Evolutionary conservation across 768 basidiomycete genomes (phyloP), one percentile per base, ranked within the genome.

Genomic region (Pisolithus orientalis): DNA sequence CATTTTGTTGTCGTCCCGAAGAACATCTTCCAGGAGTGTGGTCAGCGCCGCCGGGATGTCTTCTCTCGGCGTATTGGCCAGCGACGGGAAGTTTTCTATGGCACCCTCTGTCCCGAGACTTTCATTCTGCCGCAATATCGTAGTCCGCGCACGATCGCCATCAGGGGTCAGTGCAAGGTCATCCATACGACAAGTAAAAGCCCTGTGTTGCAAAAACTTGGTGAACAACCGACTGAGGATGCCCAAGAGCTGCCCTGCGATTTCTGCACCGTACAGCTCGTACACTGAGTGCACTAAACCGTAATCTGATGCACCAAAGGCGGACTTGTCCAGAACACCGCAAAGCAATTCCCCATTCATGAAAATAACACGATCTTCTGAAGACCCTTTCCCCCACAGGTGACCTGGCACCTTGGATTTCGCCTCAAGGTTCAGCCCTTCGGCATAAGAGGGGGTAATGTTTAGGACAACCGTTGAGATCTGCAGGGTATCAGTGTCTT

Each of bases 131-230:
- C 78, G 72, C 13, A 98, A 68, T 44, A 97, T 76, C 38, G 83
- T 75, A 44, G 75, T 71, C 57, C 96, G 80, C 52, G 76, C 76
- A 42, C 68, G 65, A 65, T 98, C 87, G 21, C 92, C 94, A 51
- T 84, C 80, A 0, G 82, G 78, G 6, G 94, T 97, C 46, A 99
- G 75, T 48, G 88, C 84, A 40, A 99, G 77, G 75, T 99, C 96
- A 69, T 99, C 96, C 91, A 98, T 97, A 17, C 96, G 84, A 71
- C 96, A 99, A 2, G 94, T 94, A 72, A 99, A 99, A 0, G 93
- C 96, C 39, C 94, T 88, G 61, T 93, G 90, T 61, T 98, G 95
- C 50, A 99, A 76, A 71, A 90, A 98, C 65, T 96, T 98, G 42
- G 96, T 97, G 71, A 99, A 93, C 31, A 98, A 74, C 50, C 96